Base-by-base conservation (phyloP, 2,329 filamentous ascomycete genomes). In the Graphiopsis chlorocephala region DNA sequence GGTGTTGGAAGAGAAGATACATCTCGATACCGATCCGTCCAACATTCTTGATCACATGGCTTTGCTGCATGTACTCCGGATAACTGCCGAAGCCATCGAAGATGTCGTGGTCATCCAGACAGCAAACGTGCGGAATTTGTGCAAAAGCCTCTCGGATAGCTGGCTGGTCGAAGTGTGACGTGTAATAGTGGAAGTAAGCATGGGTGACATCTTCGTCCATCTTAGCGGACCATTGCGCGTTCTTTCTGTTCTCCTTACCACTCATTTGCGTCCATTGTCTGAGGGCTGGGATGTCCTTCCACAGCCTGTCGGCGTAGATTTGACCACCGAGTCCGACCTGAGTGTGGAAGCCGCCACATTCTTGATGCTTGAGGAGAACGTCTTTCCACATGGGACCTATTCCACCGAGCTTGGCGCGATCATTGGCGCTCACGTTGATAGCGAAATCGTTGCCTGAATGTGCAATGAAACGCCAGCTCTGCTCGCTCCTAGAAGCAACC, bases 341-440 rank as follows among this genome's bases (percentile, higher is more conserved):
- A 7, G 92, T 89, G 73, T 99, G 95, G 77, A 98, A 99, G 1
- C 95, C 95, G 63, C 93, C 93, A 71, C 93, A 97, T 72, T 99
- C 95, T 29, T 93, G 88, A 72, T 99, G 96, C 83, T 97, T 97
- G 78, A 97, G 93, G 74, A 99, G 84, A 29, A 99, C 93, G 72
- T 99, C 95, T 74, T 97, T 98, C 95, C 95, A 99, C 94, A 99
- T 96, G 74, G 95, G 91, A 0, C 93, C 92, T 1, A 96, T 86
- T 1, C 95, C 95, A 31, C 95, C 95, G 1, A 98, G 85, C 71
- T 90, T 91, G 33, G 89, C 87, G 50, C 94, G 86, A 71, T 99
- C 95, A 67, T 90, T 92, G 63, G 93, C 89, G 67, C 89, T 93
- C 1, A 96, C 95, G 68, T 90, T 90, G 29, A 96, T 84, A 0